phyloP scores from a whole-genome alignment of 805 yeast genomes.

The Millerozyma acaciae region DNA sequence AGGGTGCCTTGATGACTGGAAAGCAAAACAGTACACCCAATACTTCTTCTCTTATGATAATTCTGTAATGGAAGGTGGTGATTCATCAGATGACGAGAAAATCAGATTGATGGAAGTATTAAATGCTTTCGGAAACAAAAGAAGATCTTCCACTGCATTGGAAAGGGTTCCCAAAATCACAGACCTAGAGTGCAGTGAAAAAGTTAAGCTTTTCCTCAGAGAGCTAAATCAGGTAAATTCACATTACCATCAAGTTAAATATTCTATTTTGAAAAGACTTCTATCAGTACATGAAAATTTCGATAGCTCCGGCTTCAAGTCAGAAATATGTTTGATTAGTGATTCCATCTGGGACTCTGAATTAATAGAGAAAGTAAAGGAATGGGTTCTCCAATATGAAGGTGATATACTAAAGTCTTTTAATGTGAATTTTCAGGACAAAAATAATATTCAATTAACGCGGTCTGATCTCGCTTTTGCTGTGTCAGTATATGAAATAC shows the following conservation, averaged over 20 bases:
- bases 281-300: slow-evolving; percentile 12
- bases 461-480: slow-evolving; percentile 19
- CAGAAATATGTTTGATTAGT: slow-evolving; percentile 25
- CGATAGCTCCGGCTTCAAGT: slow-evolving; percentile 1
- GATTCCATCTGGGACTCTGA: slow-evolving; percentile 37
- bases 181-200: slow-evolving; percentile 10
- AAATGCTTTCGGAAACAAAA: slow-evolving; percentile 24
- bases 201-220: slow-evolving; percentile 12
- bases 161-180: slow-evolving; percentile 8
- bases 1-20: slow-evolving; percentile 26
- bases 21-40: slow-evolving; percentile 11
- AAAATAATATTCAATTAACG: background rate
- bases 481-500: slow-evolving; percentile 43
- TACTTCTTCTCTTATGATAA: slow-evolving; percentile 14
- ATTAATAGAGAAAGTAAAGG: slow-evolving; percentile 29
- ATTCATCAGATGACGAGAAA: slow-evolving; percentile 25
- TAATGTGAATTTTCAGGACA: background rate
- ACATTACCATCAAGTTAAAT: slow-evolving; percentile 20
- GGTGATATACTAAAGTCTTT: slow-evolving; percentile 11
- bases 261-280: slow-evolving; percentile 20
- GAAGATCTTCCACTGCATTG: slow-evolving; percentile 1
- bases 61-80: slow-evolving; percentile 4
- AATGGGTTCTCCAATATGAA: slow-evolving; percentile 35
- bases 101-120: slow-evolving; percentile 33
- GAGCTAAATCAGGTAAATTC: slow-evolving; percentile 7